Percentiles rank a stretch among this genome's conserved stretches.
Evolutionary conservation across 108 stramenopile genomes (phyloP).

Genomic region (Stephanodiscus triporus): DNA sequence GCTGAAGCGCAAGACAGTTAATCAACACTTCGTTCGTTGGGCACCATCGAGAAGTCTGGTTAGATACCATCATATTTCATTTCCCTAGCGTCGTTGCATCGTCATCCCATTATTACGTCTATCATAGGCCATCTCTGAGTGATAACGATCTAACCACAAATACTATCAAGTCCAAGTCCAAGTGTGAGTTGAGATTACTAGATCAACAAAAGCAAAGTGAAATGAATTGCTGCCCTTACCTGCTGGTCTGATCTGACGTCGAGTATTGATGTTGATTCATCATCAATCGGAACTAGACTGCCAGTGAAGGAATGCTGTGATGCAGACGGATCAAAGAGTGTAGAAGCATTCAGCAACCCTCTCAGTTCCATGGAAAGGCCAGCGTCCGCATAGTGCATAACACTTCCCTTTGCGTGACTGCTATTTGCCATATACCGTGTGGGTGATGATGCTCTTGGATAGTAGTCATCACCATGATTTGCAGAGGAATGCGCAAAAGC

Average conservation of each 20-base stretch:
- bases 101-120: not conserved
- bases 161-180: conserved; percentile 15
- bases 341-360: conserved; percentile 48
- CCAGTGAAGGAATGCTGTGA: conserved; percentile 49
- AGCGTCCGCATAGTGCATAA: conserved; percentile 56
- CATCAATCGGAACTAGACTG: conserved; percentile 41
- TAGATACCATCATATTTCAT: not conserved
- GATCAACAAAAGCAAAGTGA: not conserved
- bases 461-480: conserved; percentile 3
- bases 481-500: conserved; percentile 44
- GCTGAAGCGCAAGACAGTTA: too few species aligned
- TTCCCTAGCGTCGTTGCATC: not conserved
- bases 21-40: too few species aligned
- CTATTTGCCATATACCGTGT: not conserved
- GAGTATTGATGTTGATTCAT: conserved; percentile 25
- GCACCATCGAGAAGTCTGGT: not conserved
- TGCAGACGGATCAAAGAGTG: conserved; percentile 36
- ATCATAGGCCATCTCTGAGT: conserved; percentile 20
- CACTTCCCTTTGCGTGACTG: conserved; percentile 29
- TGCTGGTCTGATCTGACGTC: conserved; percentile 36
- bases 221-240: conserved; percentile 9
- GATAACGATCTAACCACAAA: conserved; percentile 40
- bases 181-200: not conserved
- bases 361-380: conserved; percentile 55
- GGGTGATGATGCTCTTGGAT: conserved; percentile 3